These are phyloP conservation scores for Miamiensis avidus DNA, from an alignment of 169 alveolate species.

Conservation along the genomic window DNA sequence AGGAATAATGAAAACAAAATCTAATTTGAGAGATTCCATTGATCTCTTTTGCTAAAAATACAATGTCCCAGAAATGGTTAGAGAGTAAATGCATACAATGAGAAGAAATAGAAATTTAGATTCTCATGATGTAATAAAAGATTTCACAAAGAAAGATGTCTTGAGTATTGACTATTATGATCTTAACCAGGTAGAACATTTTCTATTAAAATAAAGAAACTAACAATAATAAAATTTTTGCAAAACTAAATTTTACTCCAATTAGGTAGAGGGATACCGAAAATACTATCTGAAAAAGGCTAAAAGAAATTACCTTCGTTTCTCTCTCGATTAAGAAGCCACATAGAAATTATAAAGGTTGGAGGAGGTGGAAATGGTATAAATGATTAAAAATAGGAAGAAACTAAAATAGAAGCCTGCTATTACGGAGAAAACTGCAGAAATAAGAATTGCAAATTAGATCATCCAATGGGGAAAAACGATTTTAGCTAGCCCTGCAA, in stretches of 20 bases:
- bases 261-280: too few species aligned
- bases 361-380: too few species aligned
- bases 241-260: too few species aligned
- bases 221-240: too few species aligned
- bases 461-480: neutral
- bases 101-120: neutral
- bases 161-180: neutral
- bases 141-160: neutral
- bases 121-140: neutral
- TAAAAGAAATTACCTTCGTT: too few species aligned
- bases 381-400: too few species aligned
- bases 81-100: neutral
- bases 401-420: neutral
- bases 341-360: too few species aligned
- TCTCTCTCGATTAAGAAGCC: too few species aligned
- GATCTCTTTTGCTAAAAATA: too few species aligned
- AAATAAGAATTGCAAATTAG: neutral
- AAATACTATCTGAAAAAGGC: too few species aligned
- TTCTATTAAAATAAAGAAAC: neutral
- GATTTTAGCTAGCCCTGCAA: neutral
- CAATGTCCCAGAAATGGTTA: neutral
- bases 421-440: neutral
- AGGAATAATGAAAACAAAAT: neutral
- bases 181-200: neutral
- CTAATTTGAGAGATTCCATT: neutral